Base-by-base conservation (phyloP, 169 alveolate genomes). In the Plasmodium gonderi region DNA sequence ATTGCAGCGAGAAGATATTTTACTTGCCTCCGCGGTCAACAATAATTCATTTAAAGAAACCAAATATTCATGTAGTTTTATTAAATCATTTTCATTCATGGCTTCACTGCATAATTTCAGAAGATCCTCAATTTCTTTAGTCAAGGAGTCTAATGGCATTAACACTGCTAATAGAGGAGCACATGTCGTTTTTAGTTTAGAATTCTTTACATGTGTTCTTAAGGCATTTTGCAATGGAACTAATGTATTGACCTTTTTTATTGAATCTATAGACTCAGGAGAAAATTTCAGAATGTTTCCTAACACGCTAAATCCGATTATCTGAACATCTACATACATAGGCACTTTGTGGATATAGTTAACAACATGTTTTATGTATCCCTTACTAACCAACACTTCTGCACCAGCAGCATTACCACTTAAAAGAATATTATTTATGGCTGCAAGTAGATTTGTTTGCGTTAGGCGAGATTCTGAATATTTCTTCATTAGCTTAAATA, bases 91-190 rank as follows among this genome's bases (percentile, higher is more conserved):
- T 49, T 44, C 78, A 1, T 64, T 85, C 94, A 95, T 90, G n/a
- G 95, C 94, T 12, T 79, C 95, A 91, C 92, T 94, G 90, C 96
- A 87, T 76, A 96, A 97, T 36, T 95, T 96, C 49, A 97, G 77
- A 49, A 95, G 93, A 64, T 97, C 98, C 31, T 95, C 91, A 51
- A 97, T 92, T 80, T 96, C 98, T 20, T 94, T 92, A 44, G 96
- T 97, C 47, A 97, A 91, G 2, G 98, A 97, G 64, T 96, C 98
- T 36, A 97, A 96, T 2, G 99, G 99, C 97, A 97, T 96, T 78
- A 97, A 74, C 49, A 97, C 95, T n/a, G 98, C 96, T 65, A 97
- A 90, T 51, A 97, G 85, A 36, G 98, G 97, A 42, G 98, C 98
- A 33, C 97, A 92, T 75, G 96, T 96, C 31, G 96, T 81, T 94